Evolutionary conservation across 177 flowering plant species (phyloP).

Genomic region (Vitis hybrid): DNA sequence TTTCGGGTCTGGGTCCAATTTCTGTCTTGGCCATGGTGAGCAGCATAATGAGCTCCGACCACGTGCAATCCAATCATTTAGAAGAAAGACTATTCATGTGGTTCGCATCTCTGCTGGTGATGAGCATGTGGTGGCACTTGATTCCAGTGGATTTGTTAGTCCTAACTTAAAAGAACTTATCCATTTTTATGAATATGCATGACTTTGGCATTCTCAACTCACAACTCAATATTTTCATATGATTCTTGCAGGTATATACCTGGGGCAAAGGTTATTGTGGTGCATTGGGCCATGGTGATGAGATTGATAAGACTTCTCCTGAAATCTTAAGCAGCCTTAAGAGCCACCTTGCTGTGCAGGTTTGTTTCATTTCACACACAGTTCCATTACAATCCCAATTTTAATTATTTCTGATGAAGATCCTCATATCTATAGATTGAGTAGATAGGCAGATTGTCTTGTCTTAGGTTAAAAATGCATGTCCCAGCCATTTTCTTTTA

Average conservation of each 20-base stretch:
- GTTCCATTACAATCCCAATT: not conserved
- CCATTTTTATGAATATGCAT: not conserved
- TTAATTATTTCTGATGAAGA: not conserved
- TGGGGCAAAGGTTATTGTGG: constrained; percentile 99
- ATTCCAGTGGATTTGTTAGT: constrained; percentile 86
- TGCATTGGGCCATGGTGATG: constrained; percentile 94
- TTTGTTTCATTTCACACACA: constrained; percentile 9
- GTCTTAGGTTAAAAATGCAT: not conserved
- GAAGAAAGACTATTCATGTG: constrained; percentile 68
- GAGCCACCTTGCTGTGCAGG: constrained; percentile 78
- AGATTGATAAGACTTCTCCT: constrained; percentile 84
- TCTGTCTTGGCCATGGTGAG: constrained; percentile 96
- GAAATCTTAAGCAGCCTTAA: constrained; percentile 54
- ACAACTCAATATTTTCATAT: not conserved
- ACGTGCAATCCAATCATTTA: constrained; percentile 65
- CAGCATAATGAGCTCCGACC: constrained; percentile 80
- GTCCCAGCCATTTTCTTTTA: not conserved
- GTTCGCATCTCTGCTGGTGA: constrained; percentile 88
- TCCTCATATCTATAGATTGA: not conserved
- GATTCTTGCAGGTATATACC: constrained; percentile 66
- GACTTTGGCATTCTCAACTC: too few species aligned
- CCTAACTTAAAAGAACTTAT: not conserved
- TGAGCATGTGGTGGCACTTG: constrained; percentile 96
- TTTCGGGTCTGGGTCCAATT: constrained; percentile 85
- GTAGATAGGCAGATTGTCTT: not conserved